Evolutionary conservation across 2,329 filamentous ascomycete genomes (phyloP), one percentile per base, ranked within the genome.

Genomic region (Trichophyton benhamiae): DNA sequence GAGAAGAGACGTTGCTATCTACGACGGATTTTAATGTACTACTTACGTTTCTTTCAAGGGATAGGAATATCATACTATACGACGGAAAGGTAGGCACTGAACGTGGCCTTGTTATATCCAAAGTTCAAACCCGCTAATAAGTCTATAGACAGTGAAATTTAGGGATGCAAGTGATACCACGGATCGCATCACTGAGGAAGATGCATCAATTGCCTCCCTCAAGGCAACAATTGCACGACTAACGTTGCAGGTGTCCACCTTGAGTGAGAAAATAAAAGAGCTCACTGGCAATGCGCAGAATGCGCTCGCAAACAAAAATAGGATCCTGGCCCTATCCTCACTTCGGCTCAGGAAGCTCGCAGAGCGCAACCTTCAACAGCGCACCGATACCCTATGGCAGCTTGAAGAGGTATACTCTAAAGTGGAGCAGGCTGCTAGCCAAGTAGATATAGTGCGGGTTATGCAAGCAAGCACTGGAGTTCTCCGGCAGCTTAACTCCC

Each of bases 371-470:
- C 80, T 97, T 0, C 78, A 83, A 33, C 83, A 85, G 65, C 85
- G 91, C 11, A 83, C 86, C 33, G 84, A 85, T 7, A 88, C 88
- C 0, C 81, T 96, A 1, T 78, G 80, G 48, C 91, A 96, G 73
- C 81, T 99, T 1, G 91, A 97, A 74, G 85, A 89, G 64, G 86
- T 95, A 0, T 88, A 90, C 60, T 75, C 80, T n/a, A 88, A 87
- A 69, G 88, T 99, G 59, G 87, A 96, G 71, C 86, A 92, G 72
- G 94, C 94, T 0, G 82, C 85, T 0, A 88, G 91, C 72, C 89
- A 96, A 65, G 84, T 95, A 7, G 87, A 90, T 67, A 82, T 96
- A 13, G 84, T 97, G 7, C 82, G 83, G 63, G 86, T 91, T 4
- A 91, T 99, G 86, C 84, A 90, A 69, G 82, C 85, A 15, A 90